Base-by-base conservation (phyloP, 306 rosid genomes). In the Quercus dentata region DNA sequence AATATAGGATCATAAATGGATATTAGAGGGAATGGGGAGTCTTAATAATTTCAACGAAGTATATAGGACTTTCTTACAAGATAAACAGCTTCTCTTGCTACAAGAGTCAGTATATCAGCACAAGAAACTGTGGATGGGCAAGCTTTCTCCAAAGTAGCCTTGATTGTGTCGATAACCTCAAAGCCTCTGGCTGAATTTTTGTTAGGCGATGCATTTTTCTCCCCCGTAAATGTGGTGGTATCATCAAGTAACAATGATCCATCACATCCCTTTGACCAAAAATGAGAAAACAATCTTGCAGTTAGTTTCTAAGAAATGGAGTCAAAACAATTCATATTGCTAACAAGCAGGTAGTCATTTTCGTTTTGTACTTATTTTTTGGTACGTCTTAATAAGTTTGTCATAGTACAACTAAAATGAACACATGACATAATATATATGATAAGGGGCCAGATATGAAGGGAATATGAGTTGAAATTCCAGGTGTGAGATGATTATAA, bases 91-190 rank as follows among this genome's bases (percentile, higher is more conserved):
- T 94, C 92, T 86, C 97, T 93, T 1, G 97, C 88, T 5, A 90
- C 97, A 17, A 95, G 92, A 76, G 99, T 70, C 25, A 93, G 69
- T 70, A 93, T 82, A 85, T 93, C 99, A 68, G 96, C 85, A 63
- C 99, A 95, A 72, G 99, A 95, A 56, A 91, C 99, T 4, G 87
- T 87, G 59, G 88, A 86, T 71, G 99, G 99, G 78, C 99, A 95
- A 54, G 86, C 92, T 56, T 77, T 83, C 87, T 93, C 96, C 71
- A 95, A 68, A 9, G 41, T 79, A 77, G 98, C 79, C 68, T 95
- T 95, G 56, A 95, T 95, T 56, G 69, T 81, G 75, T 93, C 98
- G 79, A 91, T 93, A n/a, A 91, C 90, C 63, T 93, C 97, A 68
- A 81, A 91, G 44, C 99, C 99, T 90, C 97, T 87, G 6, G 73